Evolutionary conservation across 192 early-diverging fungal genomes (phyloP).

Genomic region (Funneliformis mosseae): DNA sequence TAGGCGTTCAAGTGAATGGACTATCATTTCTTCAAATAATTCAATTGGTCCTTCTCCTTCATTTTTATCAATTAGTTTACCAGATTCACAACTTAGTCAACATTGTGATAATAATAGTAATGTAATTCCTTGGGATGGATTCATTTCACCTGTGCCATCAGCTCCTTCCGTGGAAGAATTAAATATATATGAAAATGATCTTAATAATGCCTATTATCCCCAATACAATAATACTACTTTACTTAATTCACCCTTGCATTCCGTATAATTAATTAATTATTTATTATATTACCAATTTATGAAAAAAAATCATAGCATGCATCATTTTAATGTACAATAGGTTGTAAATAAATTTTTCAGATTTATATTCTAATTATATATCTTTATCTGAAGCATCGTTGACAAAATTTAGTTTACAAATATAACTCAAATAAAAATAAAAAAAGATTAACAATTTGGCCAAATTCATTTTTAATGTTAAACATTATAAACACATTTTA

Average conservation of each 20-base stretch:
- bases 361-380: too few species aligned
- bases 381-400: too few species aligned
- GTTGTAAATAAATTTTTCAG: too few species aligned
- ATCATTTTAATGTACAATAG: too few species aligned
- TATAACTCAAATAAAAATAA: too few species aligned
- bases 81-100: not conserved
- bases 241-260: not conserved
- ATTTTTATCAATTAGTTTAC: not conserved
- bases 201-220: not conserved
- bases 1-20: not conserved
- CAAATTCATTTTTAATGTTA: too few species aligned
- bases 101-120: not conserved
- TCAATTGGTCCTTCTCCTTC: not conserved
- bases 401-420: too few species aligned
- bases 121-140: not conserved
- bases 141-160: not conserved
- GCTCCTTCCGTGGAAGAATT: constrained; percentile 18
- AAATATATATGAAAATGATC: not conserved
- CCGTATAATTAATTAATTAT: not conserved
- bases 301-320: too few species aligned
- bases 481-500: too few species aligned
- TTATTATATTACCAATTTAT: not conserved
- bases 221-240: not conserved
- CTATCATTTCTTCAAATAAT: not conserved
- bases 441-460: too few species aligned